Evolutionary conservation across 176 grass and related monocot genomes (phyloP), one percentile per base, ranked within the genome.

Genomic region (Tillandsia leiboldiana): DNA sequence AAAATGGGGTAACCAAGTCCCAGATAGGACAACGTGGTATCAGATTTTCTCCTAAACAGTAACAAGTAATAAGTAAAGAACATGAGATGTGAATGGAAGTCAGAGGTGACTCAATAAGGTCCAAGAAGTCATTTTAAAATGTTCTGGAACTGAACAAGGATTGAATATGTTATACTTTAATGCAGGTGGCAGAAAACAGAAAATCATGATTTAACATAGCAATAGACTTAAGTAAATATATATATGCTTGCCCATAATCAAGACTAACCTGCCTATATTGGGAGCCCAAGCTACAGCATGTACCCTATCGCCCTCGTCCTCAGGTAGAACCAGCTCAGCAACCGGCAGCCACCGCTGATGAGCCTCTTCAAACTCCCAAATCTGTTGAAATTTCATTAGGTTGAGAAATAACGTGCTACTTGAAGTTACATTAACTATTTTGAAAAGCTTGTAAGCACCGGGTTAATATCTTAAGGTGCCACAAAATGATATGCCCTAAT

Each of bases 251-350:
- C 29, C 80, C 51, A 17, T 11, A 12, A 23, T 12, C 56, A 61
- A 75, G 12, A 28, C 23, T 64, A 85, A 96, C 94, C 89, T 92
- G 82, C 89, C 89, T 68, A 90, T 92, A 57, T 90, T 97, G 69
- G 94, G 89, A 68, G 94, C 94, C 94, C 94, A 97, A 49, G 86
- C 89, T 81, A 92, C 71, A 81, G 84, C 76, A 87, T 87, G 79
- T 57, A 97, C 84, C 49, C 26, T 72, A 71, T 87, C 89, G 18
- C 84, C 84, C 73, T 85, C 80, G 59, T 90, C 84, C 50, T 85
- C 84, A 10, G 72, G 74, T 71, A 84, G 90, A 81, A 79, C 75
- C 11, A 99, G 84, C 67, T 99, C 94, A 73, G 83, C 72, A 75
- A 88, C 72, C 33, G 86, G 80, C 70, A 99, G 70, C 94, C 94